These are phyloP conservation scores for Saturnispora gosingensis DNA, from an alignment of 805 yeast species.

Conservation along the genomic window DNA sequence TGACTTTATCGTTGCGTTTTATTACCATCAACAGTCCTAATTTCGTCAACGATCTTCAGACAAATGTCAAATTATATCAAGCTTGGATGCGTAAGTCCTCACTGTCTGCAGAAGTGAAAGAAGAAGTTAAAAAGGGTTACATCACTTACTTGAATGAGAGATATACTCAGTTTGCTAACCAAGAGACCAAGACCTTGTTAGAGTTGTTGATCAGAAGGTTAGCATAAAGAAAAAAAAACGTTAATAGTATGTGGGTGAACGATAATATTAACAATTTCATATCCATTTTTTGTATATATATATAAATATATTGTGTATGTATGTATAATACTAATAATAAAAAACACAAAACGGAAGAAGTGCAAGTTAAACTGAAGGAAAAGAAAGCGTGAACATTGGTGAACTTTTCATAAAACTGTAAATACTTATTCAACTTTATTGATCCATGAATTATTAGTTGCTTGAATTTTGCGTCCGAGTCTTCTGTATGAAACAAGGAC, in stretches of 20 bases:
- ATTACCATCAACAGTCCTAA: constrained; percentile 28
- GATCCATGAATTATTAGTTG: constrained; percentile 10
- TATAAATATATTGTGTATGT: background rate
- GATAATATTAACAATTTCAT: background rate
- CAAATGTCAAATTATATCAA: constrained; percentile 59
- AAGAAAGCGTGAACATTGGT: background rate
- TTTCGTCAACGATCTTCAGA: constrained; percentile 55
- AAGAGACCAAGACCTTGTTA: constrained; percentile 18
- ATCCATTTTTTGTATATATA: background rate
- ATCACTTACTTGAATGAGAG: constrained; percentile 25
- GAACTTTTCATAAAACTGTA: background rate
- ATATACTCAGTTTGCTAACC: constrained; percentile 16
- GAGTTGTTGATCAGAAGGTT: constrained; percentile 20
- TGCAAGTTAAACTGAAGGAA: background rate
- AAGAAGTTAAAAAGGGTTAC: constrained; percentile 26
- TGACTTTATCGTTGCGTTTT: constrained; percentile 60
- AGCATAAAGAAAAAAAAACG: constrained; percentile 5
- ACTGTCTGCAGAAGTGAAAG: constrained; percentile 23
- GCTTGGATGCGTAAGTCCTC: constrained; percentile 39
- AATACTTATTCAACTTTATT: constrained; percentile 20
- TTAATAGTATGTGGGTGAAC: background rate
- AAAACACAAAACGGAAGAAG: background rate
- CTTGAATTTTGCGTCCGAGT: constrained; percentile 18
- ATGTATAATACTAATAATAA: no score
- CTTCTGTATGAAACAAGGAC: constrained; percentile 20